A percentile compares a stretch with the other conserved stretches of the same genome.
Evolutionary conservation across 768 basidiomycete genomes (phyloP).

Genomic region (Suillus paluster): DNA sequence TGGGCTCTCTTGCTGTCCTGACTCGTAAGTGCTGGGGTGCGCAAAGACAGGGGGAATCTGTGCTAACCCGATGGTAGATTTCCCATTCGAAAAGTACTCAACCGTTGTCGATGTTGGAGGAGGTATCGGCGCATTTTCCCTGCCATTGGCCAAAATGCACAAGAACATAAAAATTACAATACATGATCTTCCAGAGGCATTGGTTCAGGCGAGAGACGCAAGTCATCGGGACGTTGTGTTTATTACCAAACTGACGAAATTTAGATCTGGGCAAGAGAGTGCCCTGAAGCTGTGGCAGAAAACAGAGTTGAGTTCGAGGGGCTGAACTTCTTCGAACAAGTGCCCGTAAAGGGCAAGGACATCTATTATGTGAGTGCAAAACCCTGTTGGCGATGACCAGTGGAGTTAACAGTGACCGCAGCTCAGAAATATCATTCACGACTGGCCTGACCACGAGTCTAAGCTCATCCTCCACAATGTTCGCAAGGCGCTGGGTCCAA

Average conservation of each 20-base stretch:
- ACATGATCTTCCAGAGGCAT: constrained; percentile 34
- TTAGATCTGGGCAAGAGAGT: constrained; percentile 29
- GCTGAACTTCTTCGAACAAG: constrained; percentile 35
- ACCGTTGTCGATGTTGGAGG: constrained; percentile 41
- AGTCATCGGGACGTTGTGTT: neutral
- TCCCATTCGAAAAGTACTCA: constrained; percentile 34
- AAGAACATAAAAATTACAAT: constrained; percentile 34
- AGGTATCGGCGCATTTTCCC: constrained; percentile 35
- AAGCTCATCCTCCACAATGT: constrained; percentile 32
- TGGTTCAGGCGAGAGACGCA: constrained; percentile 26
- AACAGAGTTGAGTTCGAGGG: constrained; percentile 32
- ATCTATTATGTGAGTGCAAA: constrained; percentile 37
- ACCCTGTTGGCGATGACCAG: neutral
- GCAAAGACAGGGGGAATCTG: neutral
- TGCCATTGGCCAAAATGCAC: constrained; percentile 32
- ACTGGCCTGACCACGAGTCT: constrained; percentile 38
- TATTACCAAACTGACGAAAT: constrained; percentile 6
- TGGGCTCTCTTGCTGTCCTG: constrained; percentile 29
- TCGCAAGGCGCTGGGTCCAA: constrained; percentile 31
- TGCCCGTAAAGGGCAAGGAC: constrained; percentile 29
- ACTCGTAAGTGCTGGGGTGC: constrained; percentile 16
- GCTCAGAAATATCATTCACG: constrained; percentile 31
- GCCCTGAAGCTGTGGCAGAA: constrained; percentile 28
- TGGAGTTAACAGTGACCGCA: constrained; percentile 2
- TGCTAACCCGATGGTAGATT: constrained; percentile 22